phyloP scores from a whole-genome alignment of 768 basidiomycete species.

The Daedalea quercina region DNA sequence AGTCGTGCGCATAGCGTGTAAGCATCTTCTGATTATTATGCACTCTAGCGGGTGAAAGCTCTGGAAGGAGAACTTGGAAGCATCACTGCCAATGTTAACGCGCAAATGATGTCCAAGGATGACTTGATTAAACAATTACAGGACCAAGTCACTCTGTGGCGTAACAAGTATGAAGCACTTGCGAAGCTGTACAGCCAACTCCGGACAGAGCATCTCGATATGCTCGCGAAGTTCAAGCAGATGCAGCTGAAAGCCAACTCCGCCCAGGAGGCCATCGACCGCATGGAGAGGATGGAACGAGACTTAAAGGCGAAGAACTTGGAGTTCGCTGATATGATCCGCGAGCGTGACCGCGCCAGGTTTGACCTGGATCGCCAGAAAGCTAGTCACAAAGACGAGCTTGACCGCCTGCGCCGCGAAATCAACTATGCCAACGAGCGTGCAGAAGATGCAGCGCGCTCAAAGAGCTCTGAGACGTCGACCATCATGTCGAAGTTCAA shows the following conservation, averaged over 20 bases:
- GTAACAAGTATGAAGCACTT: slow-evolving; percentile 97
- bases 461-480: slow-evolving; percentile 92
- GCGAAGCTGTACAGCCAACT: slow-evolving; percentile 99
- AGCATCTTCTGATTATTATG: neutral
- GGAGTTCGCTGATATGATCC: slow-evolving; percentile 97
- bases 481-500: slow-evolving; percentile 88
- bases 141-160: slow-evolving; percentile 94
- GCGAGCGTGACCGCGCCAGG: slow-evolving; percentile 91
- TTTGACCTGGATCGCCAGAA: slow-evolving; percentile 95
- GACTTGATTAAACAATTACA: slow-evolving; percentile 93
- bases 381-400: slow-evolving; percentile 90
- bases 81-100: slow-evolving; percentile 67
- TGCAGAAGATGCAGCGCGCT: slow-evolving; percentile 88
- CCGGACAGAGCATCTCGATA: slow-evolving; percentile 93
- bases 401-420: slow-evolving; percentile 88
- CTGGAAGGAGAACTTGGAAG: slow-evolving; percentile 84
- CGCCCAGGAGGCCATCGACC: slow-evolving; percentile 95
- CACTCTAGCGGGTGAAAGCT: slow-evolving; percentile 89
- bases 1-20: slow-evolving; percentile 22
- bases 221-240: slow-evolving; percentile 95
- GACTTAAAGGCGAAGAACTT: slow-evolving; percentile 98
- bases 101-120: slow-evolving; percentile 88
- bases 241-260: slow-evolving; percentile 98
- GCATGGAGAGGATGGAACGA: slow-evolving; percentile 98
- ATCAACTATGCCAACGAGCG: slow-evolving; percentile 94